These are phyloP conservation scores for Cladosporium sp. DNA, from an alignment of 2,329 filamentous ascomycete genomes.

Conservation along the genomic window DNA sequence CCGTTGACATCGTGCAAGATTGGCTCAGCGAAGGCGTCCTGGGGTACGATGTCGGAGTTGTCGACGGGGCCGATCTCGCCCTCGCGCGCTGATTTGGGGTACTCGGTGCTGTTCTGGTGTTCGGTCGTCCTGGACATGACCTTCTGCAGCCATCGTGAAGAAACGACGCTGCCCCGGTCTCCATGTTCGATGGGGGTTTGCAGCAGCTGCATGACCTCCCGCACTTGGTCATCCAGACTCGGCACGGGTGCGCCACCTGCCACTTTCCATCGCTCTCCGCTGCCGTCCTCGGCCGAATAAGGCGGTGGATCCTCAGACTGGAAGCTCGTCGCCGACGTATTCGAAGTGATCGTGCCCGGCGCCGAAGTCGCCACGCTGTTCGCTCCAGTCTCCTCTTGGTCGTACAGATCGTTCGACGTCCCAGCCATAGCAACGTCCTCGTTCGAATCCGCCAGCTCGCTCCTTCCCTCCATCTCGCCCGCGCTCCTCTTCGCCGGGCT, in stretches of 20 bases:
- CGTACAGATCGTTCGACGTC: slow-evolving; percentile 7
- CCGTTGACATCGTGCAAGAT: slow-evolving; percentile 20
- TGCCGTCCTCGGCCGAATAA: slow-evolving; percentile 22
- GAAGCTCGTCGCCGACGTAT: slow-evolving; percentile 20
- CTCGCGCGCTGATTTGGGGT: slow-evolving; percentile 53
- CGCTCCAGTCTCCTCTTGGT: slow-evolving; percentile 1
- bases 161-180: slow-evolving; percentile 72
- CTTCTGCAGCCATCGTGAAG: slow-evolving; percentile 68
- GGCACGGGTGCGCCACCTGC: neutral
- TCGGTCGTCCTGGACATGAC: slow-evolving; percentile 62
- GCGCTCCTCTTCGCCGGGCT: slow-evolving; percentile 49
- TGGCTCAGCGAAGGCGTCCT: slow-evolving; percentile 24
- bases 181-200: slow-evolving; percentile 57
- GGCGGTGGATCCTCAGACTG: slow-evolving; percentile 15
- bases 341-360: slow-evolving; percentile 12
- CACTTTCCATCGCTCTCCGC: neutral
- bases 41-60: slow-evolving; percentile 68
- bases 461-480: slow-evolving; percentile 45
- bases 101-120: slow-evolving; percentile 49
- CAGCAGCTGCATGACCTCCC: slow-evolving; percentile 59
- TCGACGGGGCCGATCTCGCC: slow-evolving; percentile 73
- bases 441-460: slow-evolving; percentile 10
- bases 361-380: slow-evolving; percentile 12
- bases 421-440: slow-evolving; percentile 12
- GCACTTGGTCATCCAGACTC: slow-evolving; percentile 60